These are phyloP conservation scores for Geranium brycei DNA, from an alignment of 345 rosid species.

Conservation along the genomic window DNA sequence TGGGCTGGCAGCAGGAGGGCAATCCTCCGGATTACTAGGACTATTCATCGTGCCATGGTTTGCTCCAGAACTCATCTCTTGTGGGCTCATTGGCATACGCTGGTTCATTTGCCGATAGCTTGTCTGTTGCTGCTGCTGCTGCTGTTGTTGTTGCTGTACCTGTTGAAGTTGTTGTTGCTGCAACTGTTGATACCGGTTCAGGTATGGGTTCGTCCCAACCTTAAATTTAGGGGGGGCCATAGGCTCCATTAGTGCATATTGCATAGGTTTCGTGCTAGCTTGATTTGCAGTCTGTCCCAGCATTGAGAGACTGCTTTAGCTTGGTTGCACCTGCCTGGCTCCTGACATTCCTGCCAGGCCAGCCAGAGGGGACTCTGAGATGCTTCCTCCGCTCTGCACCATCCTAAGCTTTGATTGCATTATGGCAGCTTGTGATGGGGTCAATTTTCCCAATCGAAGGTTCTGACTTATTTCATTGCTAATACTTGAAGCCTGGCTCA, in stretches of 20 bases:
- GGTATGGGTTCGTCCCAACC: constrained; percentile 44
- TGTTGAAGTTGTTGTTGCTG: constrained; percentile 23
- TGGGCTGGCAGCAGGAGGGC: constrained; percentile 68
- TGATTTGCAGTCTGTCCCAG: constrained; percentile 47
- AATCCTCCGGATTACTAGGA: constrained; percentile 61
- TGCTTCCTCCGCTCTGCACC: constrained; percentile 15
- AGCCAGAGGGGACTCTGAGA: constrained; percentile 46
- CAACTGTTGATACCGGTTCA: constrained; percentile 46
- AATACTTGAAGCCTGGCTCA: constrained; percentile 31
- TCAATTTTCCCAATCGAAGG: no score
- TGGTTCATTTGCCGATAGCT: constrained; percentile 72
- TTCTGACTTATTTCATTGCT: no score
- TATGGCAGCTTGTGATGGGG: not conserved
- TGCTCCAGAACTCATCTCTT: constrained; percentile 64
- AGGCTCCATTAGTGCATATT: constrained; percentile 35
- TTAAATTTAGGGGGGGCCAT: constrained; percentile 90
- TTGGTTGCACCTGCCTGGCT: constrained; percentile 49
- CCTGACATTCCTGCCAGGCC: constrained; percentile 57
- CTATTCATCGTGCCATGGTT: constrained; percentile 42
- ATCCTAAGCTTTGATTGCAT: constrained; percentile 24
- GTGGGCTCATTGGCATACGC: constrained; percentile 79
- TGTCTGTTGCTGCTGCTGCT: constrained; percentile 17
- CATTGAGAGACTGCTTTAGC: constrained; percentile 21
- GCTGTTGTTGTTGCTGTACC: constrained; percentile 19
- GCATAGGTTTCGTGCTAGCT: constrained; percentile 35